Percentiles rank a stretch among this genome's conserved stretches.
Evolutionary conservation across 2,329 filamentous ascomycete genomes (phyloP).

Genomic region (Curvularia eragrostidis): DNA sequence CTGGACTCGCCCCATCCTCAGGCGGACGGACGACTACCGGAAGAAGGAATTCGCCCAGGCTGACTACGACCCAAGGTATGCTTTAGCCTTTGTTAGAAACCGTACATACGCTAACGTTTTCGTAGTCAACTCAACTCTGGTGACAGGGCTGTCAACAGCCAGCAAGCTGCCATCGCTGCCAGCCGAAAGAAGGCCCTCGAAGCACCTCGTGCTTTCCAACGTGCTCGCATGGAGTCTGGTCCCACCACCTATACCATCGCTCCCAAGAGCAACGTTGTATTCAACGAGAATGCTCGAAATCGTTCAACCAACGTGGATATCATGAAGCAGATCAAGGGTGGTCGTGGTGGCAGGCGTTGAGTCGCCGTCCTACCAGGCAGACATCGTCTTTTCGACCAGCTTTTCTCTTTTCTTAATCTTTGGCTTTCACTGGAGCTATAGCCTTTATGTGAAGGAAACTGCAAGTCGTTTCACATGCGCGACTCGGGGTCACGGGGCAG

Average conservation of each 20-base stretch:
- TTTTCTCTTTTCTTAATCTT: slow-evolving; percentile 3
- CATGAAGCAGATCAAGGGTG: slow-evolving; percentile 39
- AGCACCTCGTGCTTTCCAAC: slow-evolving; percentile 61
- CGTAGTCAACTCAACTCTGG: slow-evolving; percentile 23
- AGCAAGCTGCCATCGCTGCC: slow-evolving; percentile 42
- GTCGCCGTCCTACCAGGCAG: background rate
- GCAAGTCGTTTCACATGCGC: slow-evolving; percentile 2
- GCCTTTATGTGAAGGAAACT: background rate
- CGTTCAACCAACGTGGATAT: slow-evolving; percentile 40
- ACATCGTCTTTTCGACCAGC: background rate
- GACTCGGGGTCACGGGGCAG: slow-evolving; percentile 7
- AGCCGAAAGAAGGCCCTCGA: slow-evolving; percentile 59
- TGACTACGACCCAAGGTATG: slow-evolving; percentile 65
- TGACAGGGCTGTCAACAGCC: slow-evolving; percentile 34
- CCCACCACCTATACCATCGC: slow-evolving; percentile 68
- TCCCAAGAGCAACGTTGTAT: slow-evolving; percentile 61
- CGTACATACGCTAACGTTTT: slow-evolving; percentile 23
- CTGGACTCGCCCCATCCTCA: slow-evolving; percentile 94
- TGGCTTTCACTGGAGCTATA: background rate
- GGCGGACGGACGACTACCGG: slow-evolving; percentile 92
- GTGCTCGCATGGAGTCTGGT: slow-evolving; percentile 65
- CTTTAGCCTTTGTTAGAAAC: slow-evolving; percentile 7
- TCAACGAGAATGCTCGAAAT: slow-evolving; percentile 39
- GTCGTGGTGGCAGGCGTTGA: slow-evolving; percentile 35
- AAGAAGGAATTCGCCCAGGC: slow-evolving; percentile 74